phyloP scores from a whole-genome alignment of 2,329 filamentous ascomycete species.

The Verticillium albo-atrum region DNA sequence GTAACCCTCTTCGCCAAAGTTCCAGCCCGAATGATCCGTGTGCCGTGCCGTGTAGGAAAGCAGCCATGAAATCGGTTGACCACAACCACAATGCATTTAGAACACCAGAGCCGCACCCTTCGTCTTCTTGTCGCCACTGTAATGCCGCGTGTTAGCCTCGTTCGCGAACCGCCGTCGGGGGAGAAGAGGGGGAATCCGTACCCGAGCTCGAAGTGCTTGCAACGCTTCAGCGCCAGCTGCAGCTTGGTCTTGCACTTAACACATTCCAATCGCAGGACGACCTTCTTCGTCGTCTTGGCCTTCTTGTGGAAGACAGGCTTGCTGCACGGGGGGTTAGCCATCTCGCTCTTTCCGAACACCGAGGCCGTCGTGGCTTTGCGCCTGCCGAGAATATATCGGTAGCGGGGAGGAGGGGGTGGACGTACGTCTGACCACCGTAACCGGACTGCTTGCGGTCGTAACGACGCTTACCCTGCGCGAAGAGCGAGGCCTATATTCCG shows the following conservation, averaged over 20 bases:
- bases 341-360: not conserved
- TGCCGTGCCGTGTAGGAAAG: constrained; percentile 14
- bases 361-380: not conserved
- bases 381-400: not conserved
- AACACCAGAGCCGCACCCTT: constrained; percentile 99
- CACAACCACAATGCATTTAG: constrained; percentile 60
- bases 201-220: constrained; percentile 99
- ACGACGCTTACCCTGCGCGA: constrained; percentile 99
- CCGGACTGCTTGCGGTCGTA: constrained; percentile 99
- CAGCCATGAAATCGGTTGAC: constrained; percentile 15
- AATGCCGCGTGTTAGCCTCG: constrained; percentile 8
- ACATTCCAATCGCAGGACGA: constrained; percentile 97
- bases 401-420: not conserved
- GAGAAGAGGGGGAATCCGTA: constrained; percentile 46
- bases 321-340: constrained; percentile 10
- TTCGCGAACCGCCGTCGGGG: not conserved
- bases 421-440: constrained; percentile 94
- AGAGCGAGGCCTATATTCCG: constrained; percentile 68
- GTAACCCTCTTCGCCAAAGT: constrained; percentile 43
- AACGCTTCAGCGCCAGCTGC: constrained; percentile 97
- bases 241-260: constrained; percentile 97
- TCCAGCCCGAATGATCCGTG: constrained; percentile 26
- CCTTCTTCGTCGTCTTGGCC: constrained; percentile 99
- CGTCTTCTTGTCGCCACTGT: constrained; percentile 99
- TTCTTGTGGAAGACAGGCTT: constrained; percentile 99